Evolutionary conservation across 2,329 filamentous ascomycete genomes (phyloP).

Genomic region (Colletotrichum tropicale): DNA sequence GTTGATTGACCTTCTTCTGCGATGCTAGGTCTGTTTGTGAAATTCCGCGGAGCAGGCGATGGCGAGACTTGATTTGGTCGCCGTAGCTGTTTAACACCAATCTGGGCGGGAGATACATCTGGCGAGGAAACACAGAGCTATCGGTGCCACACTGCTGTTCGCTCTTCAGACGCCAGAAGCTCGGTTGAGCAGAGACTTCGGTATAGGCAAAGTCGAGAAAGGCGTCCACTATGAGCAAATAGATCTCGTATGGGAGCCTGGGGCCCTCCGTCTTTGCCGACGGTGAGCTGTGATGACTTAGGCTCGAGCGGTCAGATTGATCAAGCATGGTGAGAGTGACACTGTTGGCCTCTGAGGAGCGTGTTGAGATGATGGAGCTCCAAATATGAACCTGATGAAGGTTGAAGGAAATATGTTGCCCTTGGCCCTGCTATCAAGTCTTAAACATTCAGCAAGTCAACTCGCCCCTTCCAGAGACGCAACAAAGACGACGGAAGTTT

Average conservation of each 20-base stretch:
- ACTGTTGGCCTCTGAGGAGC: fast-evolving
- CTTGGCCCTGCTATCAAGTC: fast-evolving
- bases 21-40: too few relatives aligned
- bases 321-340: fast-evolving
- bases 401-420: neutral
- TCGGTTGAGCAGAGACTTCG: neutral
- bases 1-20: too few relatives aligned
- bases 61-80: too few relatives aligned
- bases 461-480: neutral
- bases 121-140: too few relatives aligned
- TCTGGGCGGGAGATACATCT: too few relatives aligned
- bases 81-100: too few relatives aligned
- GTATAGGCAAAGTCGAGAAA: neutral
- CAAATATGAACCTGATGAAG: neutral
- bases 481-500: neutral
- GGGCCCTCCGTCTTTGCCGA: neutral
- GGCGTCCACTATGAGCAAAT: neutral
- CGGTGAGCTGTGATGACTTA: neutral
- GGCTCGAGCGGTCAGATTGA: neutral
- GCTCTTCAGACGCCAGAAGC: neutral
- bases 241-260: neutral
- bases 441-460: neutral
- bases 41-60: too few relatives aligned
- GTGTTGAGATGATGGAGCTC: neutral
- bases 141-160: too few relatives aligned